Conservation (phyloP, 2,329 filamentous ascomycete species). For the Myriosclerotinia scirpicola region DNA sequence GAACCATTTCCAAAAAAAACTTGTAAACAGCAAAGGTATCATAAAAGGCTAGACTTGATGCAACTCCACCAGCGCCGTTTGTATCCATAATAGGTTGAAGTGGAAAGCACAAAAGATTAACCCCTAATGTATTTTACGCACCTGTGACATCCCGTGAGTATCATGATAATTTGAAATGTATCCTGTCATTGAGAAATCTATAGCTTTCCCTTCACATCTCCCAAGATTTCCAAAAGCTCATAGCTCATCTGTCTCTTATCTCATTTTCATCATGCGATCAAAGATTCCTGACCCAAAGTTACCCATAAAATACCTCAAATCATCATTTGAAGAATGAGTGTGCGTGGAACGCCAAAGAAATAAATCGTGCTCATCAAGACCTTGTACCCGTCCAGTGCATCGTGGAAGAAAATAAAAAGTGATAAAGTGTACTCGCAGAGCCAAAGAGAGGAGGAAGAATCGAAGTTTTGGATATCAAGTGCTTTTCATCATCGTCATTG, state of each 20-base stretch:
- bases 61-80: not conserved
- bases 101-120: not conserved
- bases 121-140: not conserved
- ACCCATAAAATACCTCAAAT: conserved; percentile 5
- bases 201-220: not conserved
- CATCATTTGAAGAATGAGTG: not conserved
- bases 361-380: not conserved
- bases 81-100: not conserved
- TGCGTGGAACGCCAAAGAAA: conserved; percentile 10
- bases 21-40: not conserved
- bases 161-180: conserved; percentile 15
- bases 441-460: conserved; percentile 6
- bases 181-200: conserved; percentile 18
- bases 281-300: conserved; percentile 2
- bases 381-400: not conserved
- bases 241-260: conserved; percentile 7
- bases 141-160: not conserved
- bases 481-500: not conserved
- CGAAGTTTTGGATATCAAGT: conserved; percentile 16
- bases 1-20: not conserved
- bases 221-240: conserved; percentile 11
- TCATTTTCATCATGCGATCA: conserved; percentile 6
- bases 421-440: conserved; percentile 5
- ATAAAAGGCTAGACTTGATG: conserved; percentile 8
- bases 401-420: conserved; percentile 2